phyloP scores from a whole-genome alignment of 2,329 filamentous ascomycete genomes.

The Claviceps maximensis region DNA sequence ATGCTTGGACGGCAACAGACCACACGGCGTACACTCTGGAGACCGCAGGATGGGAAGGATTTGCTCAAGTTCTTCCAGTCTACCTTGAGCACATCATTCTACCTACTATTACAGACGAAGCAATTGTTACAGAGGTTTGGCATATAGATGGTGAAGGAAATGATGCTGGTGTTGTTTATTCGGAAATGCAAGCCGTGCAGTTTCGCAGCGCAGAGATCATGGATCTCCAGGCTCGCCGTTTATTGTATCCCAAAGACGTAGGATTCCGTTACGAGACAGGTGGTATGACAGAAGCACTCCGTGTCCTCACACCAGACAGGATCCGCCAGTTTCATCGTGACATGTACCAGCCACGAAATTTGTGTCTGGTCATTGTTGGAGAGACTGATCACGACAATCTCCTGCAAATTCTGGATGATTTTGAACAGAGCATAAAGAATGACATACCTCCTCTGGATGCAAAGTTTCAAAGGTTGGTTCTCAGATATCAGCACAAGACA shows the following conservation, averaged over 20 bases:
- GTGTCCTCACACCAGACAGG: slow-evolving; percentile 72
- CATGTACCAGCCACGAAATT: slow-evolving; percentile 96
- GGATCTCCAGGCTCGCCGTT: slow-evolving; percentile 64
- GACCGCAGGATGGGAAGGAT: slow-evolving; percentile 93
- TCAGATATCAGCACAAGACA: neutral
- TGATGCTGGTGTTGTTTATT: slow-evolving; percentile 95
- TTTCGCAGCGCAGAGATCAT: slow-evolving; percentile 77
- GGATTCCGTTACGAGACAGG: slow-evolving; percentile 98
- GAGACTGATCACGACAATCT: slow-evolving; percentile 76
- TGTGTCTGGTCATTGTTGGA: slow-evolving; percentile 84
- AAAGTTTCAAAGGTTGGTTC: slow-evolving; percentile 53
- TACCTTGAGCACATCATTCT: slow-evolving; percentile 91
- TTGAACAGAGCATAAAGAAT: slow-evolving; percentile 75
- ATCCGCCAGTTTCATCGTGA: slow-evolving; percentile 91
- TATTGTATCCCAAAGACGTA: slow-evolving; percentile 77
- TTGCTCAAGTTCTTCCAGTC: slow-evolving; percentile 83
- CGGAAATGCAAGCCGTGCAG: slow-evolving; percentile 94
- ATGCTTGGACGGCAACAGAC: slow-evolving; percentile 94
- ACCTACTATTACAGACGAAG: slow-evolving; percentile 83
- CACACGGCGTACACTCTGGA: slow-evolving; percentile 94
- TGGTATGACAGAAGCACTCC: slow-evolving; percentile 84
- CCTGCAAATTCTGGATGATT: slow-evolving; percentile 68
- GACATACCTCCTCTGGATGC: slow-evolving; percentile 63
- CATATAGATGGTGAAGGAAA: slow-evolving; percentile 88
- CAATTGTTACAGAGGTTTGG: slow-evolving; percentile 90